phyloP scores from a whole-genome alignment of 2,329 filamentous ascomycete species.

The Colletotrichum lentis region DNA sequence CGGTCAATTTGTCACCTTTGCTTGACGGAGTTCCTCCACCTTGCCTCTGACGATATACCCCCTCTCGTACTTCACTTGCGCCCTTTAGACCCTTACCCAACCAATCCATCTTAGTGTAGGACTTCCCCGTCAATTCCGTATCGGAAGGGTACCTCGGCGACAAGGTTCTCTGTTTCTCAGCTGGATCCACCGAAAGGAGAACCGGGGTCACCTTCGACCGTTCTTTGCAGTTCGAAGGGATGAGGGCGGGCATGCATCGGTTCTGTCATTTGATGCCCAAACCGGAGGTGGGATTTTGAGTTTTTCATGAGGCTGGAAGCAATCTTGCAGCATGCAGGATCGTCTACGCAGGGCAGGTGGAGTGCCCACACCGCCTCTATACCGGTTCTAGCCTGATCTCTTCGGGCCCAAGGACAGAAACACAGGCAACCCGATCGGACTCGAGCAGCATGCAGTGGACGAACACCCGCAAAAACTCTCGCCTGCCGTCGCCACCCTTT shows the following conservation, averaged over 20 bases:
- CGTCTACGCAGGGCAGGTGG: constrained; percentile 20
- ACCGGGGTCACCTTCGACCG: constrained; percentile 31
- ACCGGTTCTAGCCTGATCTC: neutral
- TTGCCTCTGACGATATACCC: neutral
- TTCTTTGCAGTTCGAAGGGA: constrained; percentile 25
- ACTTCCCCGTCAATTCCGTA: constrained; percentile 28
- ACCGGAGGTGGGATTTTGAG: constrained; percentile 33
- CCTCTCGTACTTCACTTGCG: neutral
- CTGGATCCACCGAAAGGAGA: constrained; percentile 20
- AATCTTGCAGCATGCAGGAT: constrained; percentile 28
- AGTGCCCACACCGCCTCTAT: constrained; percentile 14
- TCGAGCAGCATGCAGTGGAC: constrained; percentile 15
- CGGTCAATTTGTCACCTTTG: neutral
- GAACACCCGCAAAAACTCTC: neutral
- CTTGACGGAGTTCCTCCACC: neutral
- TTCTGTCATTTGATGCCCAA: constrained; percentile 33
- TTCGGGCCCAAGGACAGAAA: neutral
- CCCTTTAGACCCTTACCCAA: neutral
- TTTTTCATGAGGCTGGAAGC: constrained; percentile 37
- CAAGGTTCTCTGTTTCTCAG: constrained; percentile 19
- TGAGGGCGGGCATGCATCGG: neutral
- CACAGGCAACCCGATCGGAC: constrained; percentile 18
- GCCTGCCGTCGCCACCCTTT: neutral
- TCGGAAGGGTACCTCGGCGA: constrained; percentile 23
- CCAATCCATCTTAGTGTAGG: too few species aligned